Evolutionary conservation across 352 stramenopile genomes (phyloP).

Genomic region (Pythium myriotylum): DNA sequence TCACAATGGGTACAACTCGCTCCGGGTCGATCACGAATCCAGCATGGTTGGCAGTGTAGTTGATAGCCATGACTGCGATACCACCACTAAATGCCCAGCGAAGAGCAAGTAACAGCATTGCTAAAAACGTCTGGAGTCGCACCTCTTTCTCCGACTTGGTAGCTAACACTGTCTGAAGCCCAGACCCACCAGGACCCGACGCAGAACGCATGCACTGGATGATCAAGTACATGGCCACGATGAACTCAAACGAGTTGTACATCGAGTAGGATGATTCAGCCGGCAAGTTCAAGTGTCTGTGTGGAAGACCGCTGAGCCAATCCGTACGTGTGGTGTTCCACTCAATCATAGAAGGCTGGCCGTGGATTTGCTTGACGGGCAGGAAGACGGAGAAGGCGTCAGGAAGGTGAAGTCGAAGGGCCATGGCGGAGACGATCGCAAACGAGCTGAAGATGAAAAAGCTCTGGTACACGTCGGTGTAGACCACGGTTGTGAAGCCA

Average conservation of each 20-base stretch:
- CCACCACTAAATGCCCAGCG: slow-evolving; percentile 80
- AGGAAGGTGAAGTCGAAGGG: slow-evolving; percentile 57
- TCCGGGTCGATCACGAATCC: slow-evolving; percentile 66
- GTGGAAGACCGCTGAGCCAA: slow-evolving; percentile 53
- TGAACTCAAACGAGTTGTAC: slow-evolving; percentile 71
- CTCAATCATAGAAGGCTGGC: slow-evolving; percentile 43
- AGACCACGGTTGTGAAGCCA: slow-evolving; percentile 76
- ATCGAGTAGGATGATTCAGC: slow-evolving; percentile 61
- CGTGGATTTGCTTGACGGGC: slow-evolving; percentile 38
- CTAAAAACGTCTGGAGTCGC: slow-evolving; percentile 72
- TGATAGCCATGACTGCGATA: slow-evolving; percentile 69
- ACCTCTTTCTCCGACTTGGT: slow-evolving; percentile 84
- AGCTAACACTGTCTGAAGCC: slow-evolving; percentile 69
- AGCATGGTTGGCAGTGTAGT: slow-evolving; percentile 54
- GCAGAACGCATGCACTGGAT: slow-evolving; percentile 73
- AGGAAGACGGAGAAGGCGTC: slow-evolving; percentile 64
- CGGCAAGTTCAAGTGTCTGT: slow-evolving; percentile 39
- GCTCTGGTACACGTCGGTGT: slow-evolving; percentile 85
- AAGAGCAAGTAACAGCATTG: slow-evolving; percentile 70
- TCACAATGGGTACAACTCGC: slow-evolving; percentile 73
- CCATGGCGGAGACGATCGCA: slow-evolving; percentile 59
- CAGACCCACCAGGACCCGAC: slow-evolving; percentile 66
- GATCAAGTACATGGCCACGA: slow-evolving; percentile 62
- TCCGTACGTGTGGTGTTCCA: slow-evolving; percentile 49
- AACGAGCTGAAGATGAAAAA: slow-evolving; percentile 84